phyloP scores from a whole-genome alignment of 2,329 filamentous ascomycete species.

The Xylaria arbuscula region DNA sequence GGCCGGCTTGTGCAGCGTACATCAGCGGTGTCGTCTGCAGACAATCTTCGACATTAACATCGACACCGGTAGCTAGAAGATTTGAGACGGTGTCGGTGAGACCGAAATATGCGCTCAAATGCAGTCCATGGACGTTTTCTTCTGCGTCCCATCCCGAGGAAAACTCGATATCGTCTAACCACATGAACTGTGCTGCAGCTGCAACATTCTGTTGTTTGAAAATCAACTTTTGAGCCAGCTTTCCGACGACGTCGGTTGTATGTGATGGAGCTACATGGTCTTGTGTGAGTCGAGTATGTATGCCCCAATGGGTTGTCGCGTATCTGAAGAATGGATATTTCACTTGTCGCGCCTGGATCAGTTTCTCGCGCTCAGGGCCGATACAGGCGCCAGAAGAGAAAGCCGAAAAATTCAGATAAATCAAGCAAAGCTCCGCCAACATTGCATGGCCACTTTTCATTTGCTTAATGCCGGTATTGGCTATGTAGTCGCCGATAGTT shows the following conservation, averaged over 20 bases:
- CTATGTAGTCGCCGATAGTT: conserved; percentile 2
- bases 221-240: background rate
- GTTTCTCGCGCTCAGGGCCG: background rate
- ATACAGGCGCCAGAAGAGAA: background rate
- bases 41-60: background rate
- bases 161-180: background rate
- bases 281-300: background rate
- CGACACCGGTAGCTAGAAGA: background rate
- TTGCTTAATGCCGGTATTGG: background rate
- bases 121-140: background rate
- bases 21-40: background rate
- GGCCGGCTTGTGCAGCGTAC: background rate
- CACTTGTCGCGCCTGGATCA: background rate
- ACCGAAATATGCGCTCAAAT: background rate
- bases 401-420: background rate
- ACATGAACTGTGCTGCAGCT: conserved; percentile 1
- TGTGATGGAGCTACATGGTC: background rate
- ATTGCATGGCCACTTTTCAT: conserved; percentile 5
- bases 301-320: background rate
- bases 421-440: background rate
- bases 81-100: background rate
- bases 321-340: background rate
- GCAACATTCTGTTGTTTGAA: background rate
- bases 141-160: background rate
- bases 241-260: background rate